Evolutionary conservation across 768 basidiomycete species (phyloP).

Genomic region (Auriculariales sp.): DNA sequence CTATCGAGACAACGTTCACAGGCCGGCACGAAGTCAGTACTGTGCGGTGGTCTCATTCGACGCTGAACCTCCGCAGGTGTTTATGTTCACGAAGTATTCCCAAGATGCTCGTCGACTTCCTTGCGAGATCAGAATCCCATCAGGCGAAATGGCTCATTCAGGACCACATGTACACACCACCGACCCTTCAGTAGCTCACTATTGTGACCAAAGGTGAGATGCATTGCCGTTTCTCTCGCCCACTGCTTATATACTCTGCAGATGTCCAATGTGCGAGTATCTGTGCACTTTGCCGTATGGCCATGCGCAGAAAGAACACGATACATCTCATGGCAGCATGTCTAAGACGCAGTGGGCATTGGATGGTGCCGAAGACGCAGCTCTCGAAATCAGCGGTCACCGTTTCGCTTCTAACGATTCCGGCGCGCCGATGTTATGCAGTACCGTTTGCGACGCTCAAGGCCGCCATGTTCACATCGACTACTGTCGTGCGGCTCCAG

Average conservation of each 20-base stretch:
- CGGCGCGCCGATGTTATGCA: constrained; percentile 52
- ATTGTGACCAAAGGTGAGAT: constrained; percentile 37
- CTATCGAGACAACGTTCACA: constrained; percentile 46
- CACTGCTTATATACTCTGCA: too few relatives aligned
- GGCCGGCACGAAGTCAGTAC: constrained; percentile 51
- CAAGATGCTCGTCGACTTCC: constrained; percentile 40
- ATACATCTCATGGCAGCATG: constrained; percentile 53
- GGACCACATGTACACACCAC: constrained; percentile 35
- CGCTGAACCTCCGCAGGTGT: too few relatives aligned
- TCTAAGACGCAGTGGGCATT: constrained; percentile 40
- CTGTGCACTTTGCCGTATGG: constrained; percentile 44
- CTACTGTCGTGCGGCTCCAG: too few relatives aligned
- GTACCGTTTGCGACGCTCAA: constrained; percentile 37
- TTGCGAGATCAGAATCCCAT: constrained; percentile 32
- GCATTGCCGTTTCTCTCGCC: constrained; percentile 7
- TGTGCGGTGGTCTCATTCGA: constrained; percentile 17
- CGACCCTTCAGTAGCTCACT: constrained; percentile 33
- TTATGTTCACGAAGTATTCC: too few relatives aligned
- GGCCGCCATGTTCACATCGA: constrained; percentile 46
- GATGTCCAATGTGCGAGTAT: constrained; percentile 43
- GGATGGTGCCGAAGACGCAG: constrained; percentile 34
- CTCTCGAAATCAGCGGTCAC: constrained; percentile 38
- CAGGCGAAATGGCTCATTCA: constrained; percentile 26
- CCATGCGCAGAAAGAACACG: constrained; percentile 45
- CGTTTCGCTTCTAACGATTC: constrained; percentile 23